Percentiles rank a stretch among this genome's conserved stretches.
These are phyloP conservation scores for Didymellaceae sp. DNA, from an alignment of 2,329 filamentous ascomycete genomes.

Conservation along the genomic window DNA sequence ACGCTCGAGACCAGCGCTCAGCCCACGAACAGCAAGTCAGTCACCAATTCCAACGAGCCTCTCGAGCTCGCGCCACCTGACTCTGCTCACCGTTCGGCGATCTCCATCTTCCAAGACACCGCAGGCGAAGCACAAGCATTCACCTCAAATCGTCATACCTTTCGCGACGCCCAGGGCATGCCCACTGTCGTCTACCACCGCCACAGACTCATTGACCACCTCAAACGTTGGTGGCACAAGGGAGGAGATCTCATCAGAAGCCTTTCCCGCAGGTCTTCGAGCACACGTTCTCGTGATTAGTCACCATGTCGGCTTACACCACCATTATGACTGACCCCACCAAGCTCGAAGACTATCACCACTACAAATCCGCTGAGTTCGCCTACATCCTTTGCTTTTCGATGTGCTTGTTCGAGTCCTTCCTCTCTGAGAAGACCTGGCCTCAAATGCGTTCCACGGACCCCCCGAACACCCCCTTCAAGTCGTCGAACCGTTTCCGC, in stretches of 20 bases:
- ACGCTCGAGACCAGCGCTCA: constrained; percentile 20
- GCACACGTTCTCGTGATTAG: background rate
- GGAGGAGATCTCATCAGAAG: constrained; percentile 25
- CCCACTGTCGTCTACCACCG: constrained; percentile 28
- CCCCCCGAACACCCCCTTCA: background rate
- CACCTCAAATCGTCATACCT: constrained; percentile 33
- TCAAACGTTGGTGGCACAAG: constrained; percentile 35
- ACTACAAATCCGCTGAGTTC: constrained; percentile 6
- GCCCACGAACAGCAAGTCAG: constrained; percentile 17
- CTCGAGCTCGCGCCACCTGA: constrained; percentile 23
- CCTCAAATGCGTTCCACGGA: background rate
- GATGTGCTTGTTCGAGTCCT: background rate
- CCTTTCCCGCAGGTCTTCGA: constrained; percentile 15
- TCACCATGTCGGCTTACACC: background rate
- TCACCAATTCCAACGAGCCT: constrained; percentile 6
- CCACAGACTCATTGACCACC: constrained; percentile 25
- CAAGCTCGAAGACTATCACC: background rate
- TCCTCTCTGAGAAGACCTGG: background rate
- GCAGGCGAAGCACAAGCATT: constrained; percentile 27
- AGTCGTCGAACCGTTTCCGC: background rate
- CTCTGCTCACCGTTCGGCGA: constrained; percentile 17
- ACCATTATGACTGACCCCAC: background rate
- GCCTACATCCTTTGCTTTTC: background rate
- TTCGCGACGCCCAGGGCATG: constrained; percentile 36
- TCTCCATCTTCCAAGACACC: constrained; percentile 26